Evolutionary conservation across 73 alveolate species (phyloP).

Genomic region (Halteria grandinella): DNA sequence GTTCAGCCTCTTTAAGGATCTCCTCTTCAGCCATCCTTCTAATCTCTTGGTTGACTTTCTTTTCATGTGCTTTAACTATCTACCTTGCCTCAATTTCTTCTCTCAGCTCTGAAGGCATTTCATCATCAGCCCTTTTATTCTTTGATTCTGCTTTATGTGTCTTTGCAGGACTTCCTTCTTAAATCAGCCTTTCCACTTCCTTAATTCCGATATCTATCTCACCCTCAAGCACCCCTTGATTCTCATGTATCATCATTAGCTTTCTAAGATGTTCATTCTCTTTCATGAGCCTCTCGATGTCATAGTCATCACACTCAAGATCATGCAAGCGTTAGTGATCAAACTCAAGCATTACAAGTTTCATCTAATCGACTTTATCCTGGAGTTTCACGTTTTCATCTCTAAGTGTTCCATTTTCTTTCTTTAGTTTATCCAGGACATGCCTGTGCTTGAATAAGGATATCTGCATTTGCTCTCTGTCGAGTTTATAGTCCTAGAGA

Average conservation of each 20-base stretch:
- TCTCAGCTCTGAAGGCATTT: no score
- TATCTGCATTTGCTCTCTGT: constrained; percentile 14
- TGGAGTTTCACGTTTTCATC: constrained; percentile 11
- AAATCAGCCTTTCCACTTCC: no score
- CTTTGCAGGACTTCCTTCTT: no score
- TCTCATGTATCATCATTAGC: constrained; percentile 1
- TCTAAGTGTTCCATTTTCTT: not conserved
- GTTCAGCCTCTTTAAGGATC: no score
- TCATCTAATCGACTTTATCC: constrained; percentile 32
- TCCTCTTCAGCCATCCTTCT: no score
- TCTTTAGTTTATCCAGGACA: not conserved
- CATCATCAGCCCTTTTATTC: no score
- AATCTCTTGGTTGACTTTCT: no score
- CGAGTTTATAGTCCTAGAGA: not conserved
- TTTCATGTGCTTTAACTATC: no score
- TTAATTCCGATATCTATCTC: no score
- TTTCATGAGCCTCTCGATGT: constrained; percentile 14
- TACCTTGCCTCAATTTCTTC: no score
- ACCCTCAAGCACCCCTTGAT: constrained; percentile 1
- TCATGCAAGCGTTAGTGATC: constrained; percentile 4
- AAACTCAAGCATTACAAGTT: constrained; percentile 33
- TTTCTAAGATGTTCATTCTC: constrained; percentile 15
- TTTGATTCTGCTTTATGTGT: no score
- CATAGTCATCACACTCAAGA: not conserved
- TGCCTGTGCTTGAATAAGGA: not conserved